Conservation (phyloP, 768 basidiomycete species). For the Naganishia onofrii region DNA sequence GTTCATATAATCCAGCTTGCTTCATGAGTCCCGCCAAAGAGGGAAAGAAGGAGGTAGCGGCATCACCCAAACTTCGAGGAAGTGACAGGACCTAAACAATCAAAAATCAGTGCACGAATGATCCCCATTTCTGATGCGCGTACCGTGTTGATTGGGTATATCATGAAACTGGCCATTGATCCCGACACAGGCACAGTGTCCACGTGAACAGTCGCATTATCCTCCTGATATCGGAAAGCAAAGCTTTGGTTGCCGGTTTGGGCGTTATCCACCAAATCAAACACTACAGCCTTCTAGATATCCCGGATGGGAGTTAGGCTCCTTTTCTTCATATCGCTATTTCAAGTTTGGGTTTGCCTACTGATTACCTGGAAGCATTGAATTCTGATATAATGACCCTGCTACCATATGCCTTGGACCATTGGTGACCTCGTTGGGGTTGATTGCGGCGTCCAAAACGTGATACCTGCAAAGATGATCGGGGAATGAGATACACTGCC, state of each 20-base stretch:
- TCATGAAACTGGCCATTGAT: conserved; percentile 41
- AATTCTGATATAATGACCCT: conserved; percentile 60
- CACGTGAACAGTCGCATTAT: conserved; percentile 54
- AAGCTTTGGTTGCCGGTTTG: conserved; percentile 17
- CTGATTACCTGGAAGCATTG: conserved; percentile 19
- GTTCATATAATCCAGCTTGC: conserved; percentile 52
- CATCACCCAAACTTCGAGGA: conserved; percentile 57
- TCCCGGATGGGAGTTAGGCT: too few species aligned
- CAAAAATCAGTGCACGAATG: too few species aligned
- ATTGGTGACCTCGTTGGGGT: conserved; percentile 52
- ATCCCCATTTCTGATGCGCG: not conserved
- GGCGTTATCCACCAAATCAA: conserved; percentile 19
- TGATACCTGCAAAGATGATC: conserved; percentile 54
- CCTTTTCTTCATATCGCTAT: too few species aligned
- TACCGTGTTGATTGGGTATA: conserved; percentile 43
- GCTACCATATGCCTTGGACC: conserved; percentile 65
- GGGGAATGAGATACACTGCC: too few species aligned
- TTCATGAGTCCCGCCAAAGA: conserved; percentile 49
- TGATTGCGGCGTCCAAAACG: conserved; percentile 60
- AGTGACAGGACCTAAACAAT: conserved; percentile 55
- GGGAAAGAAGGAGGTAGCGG: conserved; percentile 56
- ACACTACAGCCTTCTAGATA: too few species aligned
- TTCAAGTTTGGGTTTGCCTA: not conserved
- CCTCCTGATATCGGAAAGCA: conserved; percentile 56
- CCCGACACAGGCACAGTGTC: conserved; percentile 34